phyloP scores from a whole-genome alignment of 768 basidiomycete genomes.

The Suillus subluteus region DNA sequence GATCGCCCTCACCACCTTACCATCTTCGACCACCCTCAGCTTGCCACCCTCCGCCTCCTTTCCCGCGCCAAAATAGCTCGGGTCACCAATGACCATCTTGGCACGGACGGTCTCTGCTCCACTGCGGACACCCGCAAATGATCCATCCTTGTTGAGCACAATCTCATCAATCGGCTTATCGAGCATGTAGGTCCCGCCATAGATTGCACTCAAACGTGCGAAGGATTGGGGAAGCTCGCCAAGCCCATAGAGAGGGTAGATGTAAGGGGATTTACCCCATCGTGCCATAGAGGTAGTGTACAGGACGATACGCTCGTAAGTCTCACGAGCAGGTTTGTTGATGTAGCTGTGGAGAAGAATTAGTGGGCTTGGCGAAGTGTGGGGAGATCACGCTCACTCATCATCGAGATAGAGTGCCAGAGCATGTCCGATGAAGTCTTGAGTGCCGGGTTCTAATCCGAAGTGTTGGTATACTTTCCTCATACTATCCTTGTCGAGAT shows the following conservation, averaged over 20 bases:
- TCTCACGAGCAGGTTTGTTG: conserved; percentile 84
- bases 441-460: conserved; percentile 94
- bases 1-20: conserved; percentile 94
- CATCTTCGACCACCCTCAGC: conserved; percentile 87
- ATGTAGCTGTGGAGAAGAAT: conserved; percentile 69
- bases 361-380: conserved; percentile 10
- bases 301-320: conserved; percentile 94
- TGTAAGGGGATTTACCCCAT: conserved; percentile 99
- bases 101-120: conserved; percentile 93
- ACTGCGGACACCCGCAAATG: conserved; percentile 91
- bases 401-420: conserved; percentile 99
- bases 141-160: conserved; percentile 82
- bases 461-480: conserved; percentile 95
- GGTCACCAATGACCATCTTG: conserved; percentile 97
- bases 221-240: conserved; percentile 99
- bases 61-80: conserved; percentile 92
- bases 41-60: conserved; percentile 69
- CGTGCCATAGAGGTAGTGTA: conserved; percentile 99
- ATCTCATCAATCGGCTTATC: conserved; percentile 94
- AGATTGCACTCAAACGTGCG: conserved; percentile 96
- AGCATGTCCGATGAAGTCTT: conserved; percentile 98
- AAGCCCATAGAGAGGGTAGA: conserved; percentile 98
- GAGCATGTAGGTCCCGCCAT: conserved; percentile 99
- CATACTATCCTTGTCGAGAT: conserved; percentile 93
- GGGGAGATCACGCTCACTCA: conserved; percentile 61